These are phyloP conservation scores for Stentor roeselii DNA, from an alignment of 73 alveolate species.

Conservation along the genomic window DNA sequence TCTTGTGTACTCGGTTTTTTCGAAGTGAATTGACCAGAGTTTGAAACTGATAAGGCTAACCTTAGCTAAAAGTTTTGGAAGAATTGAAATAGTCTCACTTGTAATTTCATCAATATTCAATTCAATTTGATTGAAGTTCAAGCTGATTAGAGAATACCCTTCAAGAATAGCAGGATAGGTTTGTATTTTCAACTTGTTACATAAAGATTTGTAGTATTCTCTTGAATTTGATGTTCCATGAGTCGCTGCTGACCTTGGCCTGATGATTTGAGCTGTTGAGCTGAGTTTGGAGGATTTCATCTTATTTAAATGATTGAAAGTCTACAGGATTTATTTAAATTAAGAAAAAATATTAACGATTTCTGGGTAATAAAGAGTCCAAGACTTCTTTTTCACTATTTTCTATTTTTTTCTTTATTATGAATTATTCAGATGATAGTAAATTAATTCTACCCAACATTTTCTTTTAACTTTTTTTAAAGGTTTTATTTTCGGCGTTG, in stretches of 20 bases:
- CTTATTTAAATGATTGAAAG: no score
- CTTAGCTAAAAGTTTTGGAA: background rate
- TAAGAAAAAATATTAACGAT: no score
- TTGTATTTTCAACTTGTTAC: background rate
- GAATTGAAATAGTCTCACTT: background rate
- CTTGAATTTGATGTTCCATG: background rate
- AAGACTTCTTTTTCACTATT: no score
- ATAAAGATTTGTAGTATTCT: background rate
- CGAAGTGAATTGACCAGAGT: background rate
- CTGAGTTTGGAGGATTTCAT: no score
- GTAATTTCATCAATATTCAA: constrained; percentile 1
- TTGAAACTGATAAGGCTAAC: background rate
- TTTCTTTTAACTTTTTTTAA: no score
- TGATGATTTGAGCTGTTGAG: no score
- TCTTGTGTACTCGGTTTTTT: background rate
- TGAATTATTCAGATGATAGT: no score
- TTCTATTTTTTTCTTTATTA: no score
- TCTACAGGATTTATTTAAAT: no score
- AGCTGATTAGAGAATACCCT: background rate
- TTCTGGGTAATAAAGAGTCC: no score
- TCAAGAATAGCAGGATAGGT: background rate
- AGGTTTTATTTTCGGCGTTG: no score
- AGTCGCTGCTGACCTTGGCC: background rate
- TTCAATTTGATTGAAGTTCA: background rate
- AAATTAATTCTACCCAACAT: no score